Percentiles rank a stretch among this genome's conserved stretches.
phyloP scores from a whole-genome alignment of 495 filamentous ascomycete species.

The Penicillium paradoxum region DNA sequence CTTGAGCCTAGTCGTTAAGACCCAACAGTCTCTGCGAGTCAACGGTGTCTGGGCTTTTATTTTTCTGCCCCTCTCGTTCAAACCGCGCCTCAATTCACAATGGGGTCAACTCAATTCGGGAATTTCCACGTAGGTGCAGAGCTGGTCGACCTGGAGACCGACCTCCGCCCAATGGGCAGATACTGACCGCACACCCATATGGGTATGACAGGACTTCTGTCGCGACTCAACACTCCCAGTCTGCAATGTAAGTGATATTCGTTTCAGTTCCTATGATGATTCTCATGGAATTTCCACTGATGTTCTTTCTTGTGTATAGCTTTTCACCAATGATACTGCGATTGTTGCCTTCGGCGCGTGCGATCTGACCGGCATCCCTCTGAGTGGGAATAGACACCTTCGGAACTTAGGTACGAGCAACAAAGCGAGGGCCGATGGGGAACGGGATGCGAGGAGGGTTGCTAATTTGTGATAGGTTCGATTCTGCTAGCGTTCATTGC shows the following conservation, averaged over 20 bases:
- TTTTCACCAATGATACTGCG: constrained; percentile 50
- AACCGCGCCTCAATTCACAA: constrained; percentile 23
- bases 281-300: constrained; percentile 18
- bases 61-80: constrained; percentile 6
- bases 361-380: constrained; percentile 62
- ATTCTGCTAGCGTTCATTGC: constrained; percentile 77
- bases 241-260: constrained; percentile 75
- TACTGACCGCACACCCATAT: constrained; percentile 19
- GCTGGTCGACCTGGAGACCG: constrained; percentile 6
- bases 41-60: neutral
- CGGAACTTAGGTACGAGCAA: constrained; percentile 75
- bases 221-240: constrained; percentile 91
- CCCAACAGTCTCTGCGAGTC: neutral
- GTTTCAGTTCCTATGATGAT: neutral
- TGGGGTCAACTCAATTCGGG: constrained; percentile 71
- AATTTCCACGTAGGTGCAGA: constrained; percentile 74
- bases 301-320: constrained; percentile 28
- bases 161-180: constrained; percentile 1
- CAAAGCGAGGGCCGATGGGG: neutral
- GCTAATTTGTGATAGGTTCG: constrained; percentile 60
- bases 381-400: constrained; percentile 59
- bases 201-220: constrained; percentile 76
- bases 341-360: constrained; percentile 60
- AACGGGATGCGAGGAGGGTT: neutral
- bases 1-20: constrained; percentile 5